phyloP scores from a whole-genome alignment of 208 protist species.

The Wallacemonas sp. region DNA sequence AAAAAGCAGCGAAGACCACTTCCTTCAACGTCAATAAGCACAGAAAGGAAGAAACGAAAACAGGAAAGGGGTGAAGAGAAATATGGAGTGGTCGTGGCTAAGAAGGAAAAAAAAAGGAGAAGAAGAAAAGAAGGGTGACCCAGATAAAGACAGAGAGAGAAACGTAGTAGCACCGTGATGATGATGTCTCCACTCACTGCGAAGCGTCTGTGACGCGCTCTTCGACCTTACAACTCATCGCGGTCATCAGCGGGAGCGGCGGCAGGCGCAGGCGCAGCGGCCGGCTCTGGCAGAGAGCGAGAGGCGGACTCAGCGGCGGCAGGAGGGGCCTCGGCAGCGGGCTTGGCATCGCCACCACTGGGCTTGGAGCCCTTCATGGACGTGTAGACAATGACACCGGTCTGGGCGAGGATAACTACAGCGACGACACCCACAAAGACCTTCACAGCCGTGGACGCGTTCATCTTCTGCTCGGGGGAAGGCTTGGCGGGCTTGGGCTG shows the following conservation, averaged over 20 bases:
- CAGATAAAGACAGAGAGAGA: too few relatives aligned
- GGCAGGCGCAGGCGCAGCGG: constrained; percentile 3
- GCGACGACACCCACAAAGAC: constrained; percentile 22
- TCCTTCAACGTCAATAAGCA: background rate
- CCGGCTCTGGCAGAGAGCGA: constrained; percentile 1
- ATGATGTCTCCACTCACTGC: too few relatives aligned
- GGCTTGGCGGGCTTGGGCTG: background rate
- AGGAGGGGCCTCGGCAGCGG: background rate
- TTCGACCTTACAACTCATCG: background rate
- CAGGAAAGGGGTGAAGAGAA: too few relatives aligned
- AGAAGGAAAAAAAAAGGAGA: background rate
- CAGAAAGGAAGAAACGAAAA: background rate
- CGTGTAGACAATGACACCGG: constrained; percentile 27
- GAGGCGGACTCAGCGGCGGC: constrained; percentile 19
- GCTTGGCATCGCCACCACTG: constrained; percentile 2
- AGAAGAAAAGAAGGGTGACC: background rate
- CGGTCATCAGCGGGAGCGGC: constrained; percentile 15
- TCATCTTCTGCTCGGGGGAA: background rate
- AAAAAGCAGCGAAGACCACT: too few relatives aligned
- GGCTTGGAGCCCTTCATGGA: constrained; percentile 16
- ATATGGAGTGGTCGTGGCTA: background rate
- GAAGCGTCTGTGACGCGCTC: too few relatives aligned
- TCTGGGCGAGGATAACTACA: constrained; percentile 22
- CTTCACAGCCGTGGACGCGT: constrained; percentile 9
- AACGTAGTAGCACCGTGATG: too few relatives aligned